phyloP scores from a whole-genome alignment of 371 early-diverging fungal genomes.

The Conidiobolus incongruus region DNA sequence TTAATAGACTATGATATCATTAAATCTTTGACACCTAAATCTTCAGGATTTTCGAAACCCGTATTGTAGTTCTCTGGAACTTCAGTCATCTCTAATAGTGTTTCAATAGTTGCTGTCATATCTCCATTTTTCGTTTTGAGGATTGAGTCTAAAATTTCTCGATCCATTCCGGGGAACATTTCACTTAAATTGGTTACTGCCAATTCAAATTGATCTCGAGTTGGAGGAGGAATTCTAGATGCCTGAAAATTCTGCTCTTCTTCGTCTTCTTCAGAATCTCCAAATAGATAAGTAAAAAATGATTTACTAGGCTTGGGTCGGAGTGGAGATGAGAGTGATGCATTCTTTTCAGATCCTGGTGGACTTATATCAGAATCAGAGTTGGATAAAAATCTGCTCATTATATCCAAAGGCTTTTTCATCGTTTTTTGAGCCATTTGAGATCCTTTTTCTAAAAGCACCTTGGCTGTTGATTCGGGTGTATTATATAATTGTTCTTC shows the following conservation, averaged over 20 bases:
- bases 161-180: conserved; percentile 1
- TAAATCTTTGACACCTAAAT: too few species aligned
- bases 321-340: too few species aligned
- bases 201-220: neutral
- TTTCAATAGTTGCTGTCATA: neutral
- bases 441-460: neutral
- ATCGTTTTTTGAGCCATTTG: neutral
- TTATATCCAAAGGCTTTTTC: neutral
- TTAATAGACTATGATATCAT: too few species aligned
- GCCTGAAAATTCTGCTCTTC: neutral
- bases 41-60: too few species aligned
- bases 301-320: neutral
- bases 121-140: neutral
- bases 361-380: neutral
- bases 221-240: neutral
- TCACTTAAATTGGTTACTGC: neutral
- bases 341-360: neutral
- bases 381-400: conserved; percentile 1
- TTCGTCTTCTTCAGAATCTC: neutral
- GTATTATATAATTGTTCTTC: neutral
- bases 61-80: too few species aligned
- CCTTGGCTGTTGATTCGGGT: neutral
- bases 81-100: conserved; percentile 1
- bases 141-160: neutral
- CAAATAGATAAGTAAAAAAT: neutral